phyloP scores from a whole-genome alignment of 768 basidiomycete genomes.

The Gautieria morchelliformis region DNA sequence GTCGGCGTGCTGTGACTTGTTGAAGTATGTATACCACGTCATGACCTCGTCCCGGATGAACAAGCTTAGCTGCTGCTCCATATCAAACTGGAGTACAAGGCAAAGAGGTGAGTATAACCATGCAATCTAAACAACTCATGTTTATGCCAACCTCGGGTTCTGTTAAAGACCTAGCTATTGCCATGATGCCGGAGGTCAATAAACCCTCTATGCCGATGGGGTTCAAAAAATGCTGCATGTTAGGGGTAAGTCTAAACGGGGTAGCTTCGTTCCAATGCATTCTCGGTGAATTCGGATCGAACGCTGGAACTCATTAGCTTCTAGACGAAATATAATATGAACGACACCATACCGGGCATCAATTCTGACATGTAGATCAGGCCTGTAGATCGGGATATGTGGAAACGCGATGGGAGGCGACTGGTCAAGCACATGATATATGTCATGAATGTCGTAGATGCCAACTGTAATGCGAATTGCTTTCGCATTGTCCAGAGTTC shows the following conservation, averaged over 20 bases:
- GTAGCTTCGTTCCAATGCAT: slow-evolving; percentile 80
- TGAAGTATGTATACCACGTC: slow-evolving; percentile 54
- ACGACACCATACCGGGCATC: slow-evolving; percentile 53
- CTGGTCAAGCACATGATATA: slow-evolving; percentile 78
- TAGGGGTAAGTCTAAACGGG: slow-evolving; percentile 95
- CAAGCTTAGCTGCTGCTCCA: slow-evolving; percentile 86
- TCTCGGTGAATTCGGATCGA: slow-evolving; percentile 37
- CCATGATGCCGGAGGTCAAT: slow-evolving; percentile 77
- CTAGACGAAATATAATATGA: background rate
- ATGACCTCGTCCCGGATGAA: slow-evolving; percentile 91
- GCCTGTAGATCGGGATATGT: slow-evolving; percentile 83
- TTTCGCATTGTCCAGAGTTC: slow-evolving; percentile 97
- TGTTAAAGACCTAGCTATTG: slow-evolving; percentile 82
- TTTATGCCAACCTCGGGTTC: slow-evolving; percentile 67
- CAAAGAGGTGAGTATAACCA: slow-evolving; percentile 1
- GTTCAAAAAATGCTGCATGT: slow-evolving; percentile 89
- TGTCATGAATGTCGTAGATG: slow-evolving; percentile 86
- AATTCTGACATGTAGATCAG: slow-evolving; percentile 89
- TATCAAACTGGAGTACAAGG: slow-evolving; percentile 52
- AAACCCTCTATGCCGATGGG: slow-evolving; percentile 85
- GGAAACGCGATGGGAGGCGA: slow-evolving; percentile 76
- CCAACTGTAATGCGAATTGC: slow-evolving; percentile 87
- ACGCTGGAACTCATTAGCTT: slow-evolving; percentile 14
- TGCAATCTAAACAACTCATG: background rate
- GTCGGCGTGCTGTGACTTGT: slow-evolving; percentile 50